phyloP scores from a whole-genome alignment of 116 monocot genomes.

The Papilionanthe hybrid region DNA sequence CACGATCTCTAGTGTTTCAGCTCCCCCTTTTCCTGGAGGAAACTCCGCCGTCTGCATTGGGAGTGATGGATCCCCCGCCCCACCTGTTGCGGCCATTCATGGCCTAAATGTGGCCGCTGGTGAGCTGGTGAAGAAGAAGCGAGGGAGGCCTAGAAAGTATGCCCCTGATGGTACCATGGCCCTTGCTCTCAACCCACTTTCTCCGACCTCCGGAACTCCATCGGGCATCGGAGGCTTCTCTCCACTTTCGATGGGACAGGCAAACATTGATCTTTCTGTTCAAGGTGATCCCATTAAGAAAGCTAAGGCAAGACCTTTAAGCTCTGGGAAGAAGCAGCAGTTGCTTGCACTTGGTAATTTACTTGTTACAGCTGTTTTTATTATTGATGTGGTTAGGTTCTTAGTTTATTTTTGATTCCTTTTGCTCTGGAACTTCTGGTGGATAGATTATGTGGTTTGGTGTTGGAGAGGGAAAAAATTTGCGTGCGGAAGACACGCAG shows the following conservation, averaged over 20 bases:
- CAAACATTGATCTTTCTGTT: slow-evolving; percentile 2
- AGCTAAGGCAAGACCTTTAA: slow-evolving; percentile 22
- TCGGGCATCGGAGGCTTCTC: slow-evolving; percentile 11
- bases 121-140: slow-evolving; percentile 59
- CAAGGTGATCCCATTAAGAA: slow-evolving; percentile 16
- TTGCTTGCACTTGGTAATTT: slow-evolving; percentile 33
- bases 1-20: slow-evolving; percentile 15
- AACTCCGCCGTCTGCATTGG: slow-evolving; percentile 6
- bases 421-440: not conserved
- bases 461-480: slow-evolving; percentile 1
- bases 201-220: slow-evolving; percentile 5
- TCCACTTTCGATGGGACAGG: slow-evolving; percentile 4
- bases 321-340: slow-evolving; percentile 39
- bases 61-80: not conserved
- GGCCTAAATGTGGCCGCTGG: slow-evolving; percentile 30
- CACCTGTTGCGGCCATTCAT: slow-evolving; percentile 9
- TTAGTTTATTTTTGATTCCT: not conserved
- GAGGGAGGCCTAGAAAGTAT: slow-evolving; percentile 92
- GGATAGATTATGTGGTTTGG: not conserved
- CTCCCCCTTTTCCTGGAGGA: not conserved
- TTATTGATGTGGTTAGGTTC: not conserved
- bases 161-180: slow-evolving; percentile 49
- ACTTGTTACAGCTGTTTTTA: not conserved
- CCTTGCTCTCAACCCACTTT: slow-evolving; percentile 15
- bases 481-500: too few relatives aligned